Base-by-base conservation (phyloP, 768 basidiomycete species). In the Neoboletus brunneissimus region DNA sequence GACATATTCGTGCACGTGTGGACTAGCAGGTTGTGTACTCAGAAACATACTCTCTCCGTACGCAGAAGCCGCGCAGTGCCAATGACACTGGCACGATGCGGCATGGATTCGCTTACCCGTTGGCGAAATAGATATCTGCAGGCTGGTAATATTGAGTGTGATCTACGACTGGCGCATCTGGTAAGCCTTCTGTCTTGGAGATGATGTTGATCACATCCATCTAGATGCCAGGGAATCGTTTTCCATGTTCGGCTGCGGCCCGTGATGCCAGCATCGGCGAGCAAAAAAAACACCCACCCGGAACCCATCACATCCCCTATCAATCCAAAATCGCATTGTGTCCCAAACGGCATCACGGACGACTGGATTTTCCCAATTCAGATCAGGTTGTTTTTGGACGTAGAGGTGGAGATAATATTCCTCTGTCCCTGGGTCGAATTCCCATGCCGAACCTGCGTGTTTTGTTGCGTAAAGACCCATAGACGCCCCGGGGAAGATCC, bases 341-440 rank as follows among this genome's bases (percentile, higher is more conserved):
- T 85, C 82, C 71, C 77, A 85, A 1, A 88, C 77, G 9, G 84
- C 81, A 54, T 78, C 73, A 8, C 84, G 75, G 2, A 87, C 81
- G 8, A 78, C 77, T 0, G 79, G 77, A 59, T 88, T 86, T 49
- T 88, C 86, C 87, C 87, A 90, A 66, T 91, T 89, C 16, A 90
- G 68, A 65, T 90, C 89, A 0, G 88, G 89, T 72, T 89, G 88
- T 63, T 88, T 80, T 10, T 76, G 64, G 51, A 81, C 72, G 70
- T 82, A 91, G 2, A 89, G 62, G 69, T 89, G 88, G 53, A 89
- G 80, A 66, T 89, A 88, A 60, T 87, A 90, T 70, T 90, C 86
- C 20, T 81, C 72, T 4, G 85, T 86, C 12, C 61, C 62, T 56
- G 81, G 79, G 71, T 89, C 85, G 60, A 80, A 87, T 22, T 85